Evolutionary conservation across 371 early-diverging fungal species (phyloP).

Genomic region (Mucor irregularis): DNA sequence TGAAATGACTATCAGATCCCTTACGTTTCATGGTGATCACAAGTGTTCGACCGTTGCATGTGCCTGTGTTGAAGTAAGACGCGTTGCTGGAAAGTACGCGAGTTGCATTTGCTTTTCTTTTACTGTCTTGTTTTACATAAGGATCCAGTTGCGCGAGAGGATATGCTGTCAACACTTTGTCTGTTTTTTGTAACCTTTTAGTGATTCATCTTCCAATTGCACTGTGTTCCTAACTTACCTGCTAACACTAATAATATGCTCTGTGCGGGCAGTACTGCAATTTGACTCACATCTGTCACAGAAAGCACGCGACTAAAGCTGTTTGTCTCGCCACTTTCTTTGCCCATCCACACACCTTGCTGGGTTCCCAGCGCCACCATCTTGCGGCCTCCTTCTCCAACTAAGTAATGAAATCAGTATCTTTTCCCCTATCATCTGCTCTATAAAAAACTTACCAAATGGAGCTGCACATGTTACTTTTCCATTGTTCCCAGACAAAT

Average conservation of each 20-base stretch:
- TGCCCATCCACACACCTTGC: constrained; percentile 62
- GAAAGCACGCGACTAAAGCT: constrained; percentile 25
- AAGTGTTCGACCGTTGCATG: constrained; percentile 65
- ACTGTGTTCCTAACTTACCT: constrained; percentile 17
- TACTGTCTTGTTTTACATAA: too few species aligned
- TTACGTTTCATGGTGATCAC: constrained; percentile 69
- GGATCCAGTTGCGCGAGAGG: constrained; percentile 60
- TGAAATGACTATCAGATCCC: constrained; percentile 65
- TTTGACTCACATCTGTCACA: constrained; percentile 31
- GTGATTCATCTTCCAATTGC: not conserved
- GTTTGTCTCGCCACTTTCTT: constrained; percentile 30
- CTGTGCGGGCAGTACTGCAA: constrained; percentile 25
- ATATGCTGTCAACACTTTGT: constrained; percentile 62
- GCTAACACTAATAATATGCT: constrained; percentile 21
- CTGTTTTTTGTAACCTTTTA: not conserved
- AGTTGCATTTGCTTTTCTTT: too few species aligned
- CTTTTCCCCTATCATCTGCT: too few species aligned
- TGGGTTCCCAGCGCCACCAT: constrained; percentile 81
- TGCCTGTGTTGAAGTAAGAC: constrained; percentile 82
- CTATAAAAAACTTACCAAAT: constrained; percentile 27
- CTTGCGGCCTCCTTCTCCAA: not conserved
- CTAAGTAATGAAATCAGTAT: not conserved
- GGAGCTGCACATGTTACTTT: constrained; percentile 62
- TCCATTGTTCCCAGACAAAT: not conserved
- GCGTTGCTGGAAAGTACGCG: constrained; percentile 64